A percentile compares a stretch with the other conserved stretches of the same genome.
These are phyloP conservation scores for Delphinella strobiligena DNA, from an alignment of 2,329 filamentous ascomycete species.

Conservation along the genomic window DNA sequence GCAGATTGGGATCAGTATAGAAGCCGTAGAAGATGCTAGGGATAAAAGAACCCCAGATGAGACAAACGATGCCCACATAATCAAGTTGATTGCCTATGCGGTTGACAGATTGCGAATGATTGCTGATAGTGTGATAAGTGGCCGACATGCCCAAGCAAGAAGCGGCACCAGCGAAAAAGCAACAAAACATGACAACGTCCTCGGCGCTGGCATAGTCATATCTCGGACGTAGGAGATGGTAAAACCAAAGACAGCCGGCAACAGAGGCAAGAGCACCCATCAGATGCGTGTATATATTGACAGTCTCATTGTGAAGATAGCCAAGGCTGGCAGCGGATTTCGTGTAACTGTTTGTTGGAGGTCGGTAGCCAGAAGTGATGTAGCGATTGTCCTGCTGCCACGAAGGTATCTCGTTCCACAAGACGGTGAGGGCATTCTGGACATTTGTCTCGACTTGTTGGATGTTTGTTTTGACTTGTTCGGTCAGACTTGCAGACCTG, in stretches of 20 bases:
- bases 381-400: conserved; percentile 54
- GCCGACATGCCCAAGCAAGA: conserved; percentile 40
- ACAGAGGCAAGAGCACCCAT: conserved; percentile 53
- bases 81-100: conserved; percentile 86
- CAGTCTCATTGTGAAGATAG: conserved; percentile 56
- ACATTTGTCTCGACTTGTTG: conserved; percentile 20
- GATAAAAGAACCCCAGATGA: conserved; percentile 87
- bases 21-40: conserved; percentile 83
- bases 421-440: conserved; percentile 29
- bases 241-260: conserved; percentile 40
- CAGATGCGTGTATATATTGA: conserved; percentile 63
- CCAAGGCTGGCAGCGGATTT: conserved; percentile 46
- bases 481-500: neutral
- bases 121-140: conserved; percentile 72
- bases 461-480: neutral
- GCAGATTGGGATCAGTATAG: conserved; percentile 50
- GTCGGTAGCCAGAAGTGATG: conserved; percentile 55
- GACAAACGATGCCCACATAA: conserved; percentile 81
- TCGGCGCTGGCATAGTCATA: conserved; percentile 49
- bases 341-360: conserved; percentile 47
- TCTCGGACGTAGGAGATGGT: conserved; percentile 47
- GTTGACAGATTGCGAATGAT: conserved; percentile 69
- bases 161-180: conserved; percentile 59
- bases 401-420: conserved; percentile 31
- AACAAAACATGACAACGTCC: conserved; percentile 62